Evolutionary conservation across 2,329 filamentous ascomycete species (phyloP).

Genomic region (Juglanconis sp.): DNA sequence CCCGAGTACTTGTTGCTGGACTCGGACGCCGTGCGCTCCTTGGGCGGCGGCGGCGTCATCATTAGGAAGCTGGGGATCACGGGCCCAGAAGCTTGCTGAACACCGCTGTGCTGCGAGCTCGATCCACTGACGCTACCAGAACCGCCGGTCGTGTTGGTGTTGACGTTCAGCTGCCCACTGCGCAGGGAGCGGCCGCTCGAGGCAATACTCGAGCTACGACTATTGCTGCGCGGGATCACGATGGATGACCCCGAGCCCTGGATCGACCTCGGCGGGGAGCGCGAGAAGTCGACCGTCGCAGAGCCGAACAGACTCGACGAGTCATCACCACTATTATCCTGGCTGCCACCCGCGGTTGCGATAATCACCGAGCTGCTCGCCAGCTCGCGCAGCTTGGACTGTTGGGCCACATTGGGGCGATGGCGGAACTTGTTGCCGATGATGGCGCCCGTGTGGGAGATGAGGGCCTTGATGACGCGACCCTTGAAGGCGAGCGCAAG

Average conservation of each 20-base stretch:
- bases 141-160: constrained; percentile 6
- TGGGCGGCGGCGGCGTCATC: constrained; percentile 47
- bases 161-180: constrained; percentile 20
- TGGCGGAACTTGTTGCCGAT: constrained; percentile 97
- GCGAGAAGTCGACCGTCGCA: constrained; percentile 56
- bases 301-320: constrained; percentile 52
- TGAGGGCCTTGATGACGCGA: constrained; percentile 87
- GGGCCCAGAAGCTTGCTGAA: constrained; percentile 13
- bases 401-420: constrained; percentile 75
- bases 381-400: constrained; percentile 75
- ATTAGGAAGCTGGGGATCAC: constrained; percentile 40
- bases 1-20: constrained; percentile 16
- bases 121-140: constrained; percentile 25
- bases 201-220: constrained; percentile 52
- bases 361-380: constrained; percentile 73
- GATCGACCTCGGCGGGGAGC: constrained; percentile 54
- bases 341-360: constrained; percentile 36
- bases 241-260: constrained; percentile 48
- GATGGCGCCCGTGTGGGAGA: constrained; percentile 93
- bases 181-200: constrained; percentile 43
- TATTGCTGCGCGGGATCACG: constrained; percentile 41
- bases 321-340: constrained; percentile 53
- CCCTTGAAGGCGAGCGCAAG: constrained; percentile 90
- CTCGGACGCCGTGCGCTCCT: constrained; percentile 19
- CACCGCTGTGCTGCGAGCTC: constrained; percentile 13